Percentiles rank a stretch among this genome's conserved stretches.
Conservation (phyloP, 306 rosid genomes). For the Sicyos baderoa region DNA sequence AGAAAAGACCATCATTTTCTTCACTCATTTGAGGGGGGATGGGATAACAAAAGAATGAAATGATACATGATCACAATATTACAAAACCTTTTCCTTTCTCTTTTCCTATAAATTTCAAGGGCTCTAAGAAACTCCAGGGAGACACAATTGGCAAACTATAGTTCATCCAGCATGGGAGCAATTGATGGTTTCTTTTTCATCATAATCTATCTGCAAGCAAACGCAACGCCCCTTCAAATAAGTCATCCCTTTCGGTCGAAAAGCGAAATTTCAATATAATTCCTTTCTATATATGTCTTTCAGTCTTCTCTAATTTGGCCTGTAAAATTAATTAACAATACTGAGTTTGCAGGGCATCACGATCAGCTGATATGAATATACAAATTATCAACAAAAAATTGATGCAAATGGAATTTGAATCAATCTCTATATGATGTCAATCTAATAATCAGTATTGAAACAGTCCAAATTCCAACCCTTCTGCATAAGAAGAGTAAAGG, state of each 20-base stretch:
- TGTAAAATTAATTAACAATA: background rate
- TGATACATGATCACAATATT: constrained; percentile 10
- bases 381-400: background rate
- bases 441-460: background rate
- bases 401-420: too few relatives aligned
- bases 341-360: background rate
- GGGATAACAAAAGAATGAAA: constrained; percentile 13
- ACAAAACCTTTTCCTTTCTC: background rate
- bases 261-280: constrained; percentile 6
- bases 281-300: constrained; percentile 6
- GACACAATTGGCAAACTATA: constrained; percentile 8
- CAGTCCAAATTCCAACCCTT: background rate
- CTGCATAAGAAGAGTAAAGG: background rate
- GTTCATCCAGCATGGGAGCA: constrained; percentile 4
- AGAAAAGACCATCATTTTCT: constrained; percentile 5
- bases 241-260: constrained; percentile 7
- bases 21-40: background rate
- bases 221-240: background rate
- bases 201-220: constrained; percentile 14
- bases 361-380: background rate
- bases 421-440: background rate
- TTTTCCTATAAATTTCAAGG: background rate
- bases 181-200: background rate
- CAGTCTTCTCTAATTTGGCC: constrained; percentile 4
- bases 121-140: constrained; percentile 11